phyloP scores from a whole-genome alignment of 176 grass and related monocot genomes.

The Areca catechu region DNA sequence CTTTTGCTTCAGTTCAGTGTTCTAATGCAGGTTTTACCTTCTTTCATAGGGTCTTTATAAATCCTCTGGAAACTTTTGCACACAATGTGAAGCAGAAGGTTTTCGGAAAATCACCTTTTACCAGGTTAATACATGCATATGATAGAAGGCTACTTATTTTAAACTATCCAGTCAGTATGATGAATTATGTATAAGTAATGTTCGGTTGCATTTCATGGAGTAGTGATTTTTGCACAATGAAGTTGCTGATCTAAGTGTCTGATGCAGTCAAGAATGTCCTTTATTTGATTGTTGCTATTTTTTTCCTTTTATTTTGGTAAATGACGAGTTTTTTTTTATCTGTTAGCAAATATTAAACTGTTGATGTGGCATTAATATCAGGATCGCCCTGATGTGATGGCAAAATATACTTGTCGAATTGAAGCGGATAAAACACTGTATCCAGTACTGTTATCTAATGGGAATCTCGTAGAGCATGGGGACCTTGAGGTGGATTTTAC shows the following conservation, averaged over 20 bases:
- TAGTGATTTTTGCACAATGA: too few species aligned
- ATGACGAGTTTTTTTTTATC: too few species aligned
- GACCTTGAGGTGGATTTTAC: slow-evolving; percentile 57
- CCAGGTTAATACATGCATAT: slow-evolving; percentile 41
- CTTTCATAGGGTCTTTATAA: slow-evolving; percentile 74
- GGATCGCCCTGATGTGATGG: slow-evolving; percentile 98
- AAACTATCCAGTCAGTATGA: too few species aligned
- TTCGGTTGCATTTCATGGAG: too few species aligned
- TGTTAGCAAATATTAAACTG: too few species aligned
- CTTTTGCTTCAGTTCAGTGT: background rate
- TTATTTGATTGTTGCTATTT: too few species aligned
- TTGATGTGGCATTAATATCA: slow-evolving; percentile 1
- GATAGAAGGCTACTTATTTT: too few species aligned
- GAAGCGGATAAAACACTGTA: slow-evolving; percentile 86
- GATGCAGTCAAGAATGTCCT: too few species aligned
- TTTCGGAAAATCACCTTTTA: slow-evolving; percentile 97
- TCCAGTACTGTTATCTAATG: slow-evolving; percentile 94
- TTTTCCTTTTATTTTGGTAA: too few species aligned
- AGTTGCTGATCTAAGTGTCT: too few species aligned
- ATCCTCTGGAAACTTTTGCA: slow-evolving; percentile 88
- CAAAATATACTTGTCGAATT: slow-evolving; percentile 87
- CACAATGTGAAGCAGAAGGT: slow-evolving; percentile 98
- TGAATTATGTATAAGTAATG: too few species aligned
- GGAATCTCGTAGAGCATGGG: slow-evolving; percentile 81
- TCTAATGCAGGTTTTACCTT: slow-evolving; percentile 9